These are phyloP conservation scores for Diaporthe amygdali DNA, from an alignment of 2,329 filamentous ascomycete species.

Conservation along the genomic window DNA sequence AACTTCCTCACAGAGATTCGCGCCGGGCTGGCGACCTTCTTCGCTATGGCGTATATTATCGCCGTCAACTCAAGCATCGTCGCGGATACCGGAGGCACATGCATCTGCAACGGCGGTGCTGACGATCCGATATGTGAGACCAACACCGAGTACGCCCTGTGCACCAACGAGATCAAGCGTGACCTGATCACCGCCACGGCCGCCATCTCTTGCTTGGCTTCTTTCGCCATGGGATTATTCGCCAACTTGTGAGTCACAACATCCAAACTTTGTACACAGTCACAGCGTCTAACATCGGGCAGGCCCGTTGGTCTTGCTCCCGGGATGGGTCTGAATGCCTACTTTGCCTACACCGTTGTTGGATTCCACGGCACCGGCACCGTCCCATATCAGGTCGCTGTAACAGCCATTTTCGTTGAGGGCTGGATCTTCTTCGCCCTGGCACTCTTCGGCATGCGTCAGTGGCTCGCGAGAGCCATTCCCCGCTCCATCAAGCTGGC, in stretches of 20 bases:
- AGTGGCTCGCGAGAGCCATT: conserved; percentile 86
- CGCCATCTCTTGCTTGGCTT: conserved; percentile 78
- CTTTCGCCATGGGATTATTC: conserved; percentile 84
- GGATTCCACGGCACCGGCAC: conserved; percentile 76
- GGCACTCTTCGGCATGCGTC: conserved; percentile 80
- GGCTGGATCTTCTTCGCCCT: conserved; percentile 84
- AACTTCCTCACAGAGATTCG: conserved; percentile 85
- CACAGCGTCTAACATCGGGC: background rate
- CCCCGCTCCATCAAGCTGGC: conserved; percentile 86
- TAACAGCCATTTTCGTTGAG: conserved; percentile 89
- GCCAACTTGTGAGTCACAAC: conserved; percentile 67
- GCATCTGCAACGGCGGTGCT: conserved; percentile 65
- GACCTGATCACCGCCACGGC: conserved; percentile 87
- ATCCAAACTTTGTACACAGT: background rate
- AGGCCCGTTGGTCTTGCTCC: conserved; percentile 72
- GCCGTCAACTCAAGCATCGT: conserved; percentile 55
- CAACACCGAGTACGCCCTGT: conserved; percentile 68
- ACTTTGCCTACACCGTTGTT: conserved; percentile 84
- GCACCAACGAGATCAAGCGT: conserved; percentile 68
- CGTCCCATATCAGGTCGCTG: conserved; percentile 75
- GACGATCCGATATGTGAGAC: conserved; percentile 58
- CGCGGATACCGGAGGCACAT: conserved; percentile 75
- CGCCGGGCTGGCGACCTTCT: conserved; percentile 82
- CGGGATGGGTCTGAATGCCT: conserved; percentile 85
- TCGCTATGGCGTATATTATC: conserved; percentile 63